Percentiles rank a stretch among this genome's conserved stretches.
phyloP scores from a whole-genome alignment of 371 early-diverging fungal species.

The Mortierella sp. region DNA sequence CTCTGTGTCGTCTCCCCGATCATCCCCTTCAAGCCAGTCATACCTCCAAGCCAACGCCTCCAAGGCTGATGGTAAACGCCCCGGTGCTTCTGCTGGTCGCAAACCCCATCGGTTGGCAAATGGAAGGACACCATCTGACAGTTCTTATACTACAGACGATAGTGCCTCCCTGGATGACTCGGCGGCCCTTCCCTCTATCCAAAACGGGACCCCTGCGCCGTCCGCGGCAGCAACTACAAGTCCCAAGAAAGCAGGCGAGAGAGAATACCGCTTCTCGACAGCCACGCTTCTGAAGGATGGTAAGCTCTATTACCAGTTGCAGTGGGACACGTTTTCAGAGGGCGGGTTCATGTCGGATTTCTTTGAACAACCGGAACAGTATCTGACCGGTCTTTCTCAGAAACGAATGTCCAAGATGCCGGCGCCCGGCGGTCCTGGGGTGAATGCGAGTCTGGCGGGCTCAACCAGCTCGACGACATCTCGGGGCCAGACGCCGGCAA shows the following conservation, averaged over 20 bases:
- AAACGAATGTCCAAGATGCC: conserved; percentile 50
- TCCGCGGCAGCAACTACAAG: conserved; percentile 17
- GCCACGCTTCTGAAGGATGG: conserved; percentile 59
- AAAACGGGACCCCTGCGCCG: conserved; percentile 8
- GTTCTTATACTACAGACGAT: conserved; percentile 58
- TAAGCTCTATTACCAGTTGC: conserved; percentile 59
- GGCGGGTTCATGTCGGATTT: conserved; percentile 51
- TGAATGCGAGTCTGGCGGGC: conserved; percentile 24
- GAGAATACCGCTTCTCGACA: conserved; percentile 57
- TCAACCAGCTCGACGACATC: conserved; percentile 31
- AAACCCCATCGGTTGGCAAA: conserved; percentile 23
- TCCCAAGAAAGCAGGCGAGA: conserved; percentile 45
- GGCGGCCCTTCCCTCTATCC: neutral
- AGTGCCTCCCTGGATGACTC: conserved; percentile 20
- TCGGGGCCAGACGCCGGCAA: conserved; percentile 25
- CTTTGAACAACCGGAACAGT: conserved; percentile 53
- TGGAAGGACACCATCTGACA: conserved; percentile 48
- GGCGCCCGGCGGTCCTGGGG: conserved; percentile 27
- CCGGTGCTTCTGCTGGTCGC: conserved; percentile 18
- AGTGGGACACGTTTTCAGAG: conserved; percentile 51
- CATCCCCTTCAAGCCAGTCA: conserved; percentile 1
- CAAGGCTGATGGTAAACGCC: conserved; percentile 52
- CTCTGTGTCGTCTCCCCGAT: conserved; percentile 17
- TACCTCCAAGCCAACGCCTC: conserved; percentile 8
- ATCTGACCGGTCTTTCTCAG: conserved; percentile 53